Percentiles rank a stretch among this genome's conserved stretches.
Conservation (phyloP, 306 rosid species). For the Prunus salicina region DNA sequence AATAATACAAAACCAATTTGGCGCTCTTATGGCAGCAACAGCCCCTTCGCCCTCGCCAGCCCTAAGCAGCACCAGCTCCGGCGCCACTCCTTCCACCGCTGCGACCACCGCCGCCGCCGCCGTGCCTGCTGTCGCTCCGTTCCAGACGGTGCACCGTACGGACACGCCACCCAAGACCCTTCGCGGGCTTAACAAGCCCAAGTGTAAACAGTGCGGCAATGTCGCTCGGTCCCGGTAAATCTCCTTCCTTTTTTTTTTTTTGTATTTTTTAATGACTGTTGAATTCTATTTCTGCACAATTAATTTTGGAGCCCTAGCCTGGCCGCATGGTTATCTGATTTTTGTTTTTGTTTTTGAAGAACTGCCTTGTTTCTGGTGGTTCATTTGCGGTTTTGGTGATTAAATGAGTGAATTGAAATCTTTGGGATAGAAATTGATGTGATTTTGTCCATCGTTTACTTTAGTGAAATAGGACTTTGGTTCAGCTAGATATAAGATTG, state of each 20-base stretch:
- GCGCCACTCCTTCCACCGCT: neutral
- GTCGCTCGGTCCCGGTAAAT: constrained; percentile 92
- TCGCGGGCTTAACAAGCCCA: constrained; percentile 67
- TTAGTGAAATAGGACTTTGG: too few relatives aligned
- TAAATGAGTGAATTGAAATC: neutral
- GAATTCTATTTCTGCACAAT: too few relatives aligned
- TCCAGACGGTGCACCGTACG: constrained; percentile 28
- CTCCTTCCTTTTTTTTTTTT: neutral
- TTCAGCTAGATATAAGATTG: too few relatives aligned
- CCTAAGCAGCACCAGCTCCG: constrained; percentile 4
- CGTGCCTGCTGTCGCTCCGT: constrained; percentile 11
- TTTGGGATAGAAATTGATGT: neutral
- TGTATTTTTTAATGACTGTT: too few relatives aligned
- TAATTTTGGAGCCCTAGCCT: too few relatives aligned
- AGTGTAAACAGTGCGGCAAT: constrained; percentile 89
- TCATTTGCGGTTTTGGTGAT: neutral
- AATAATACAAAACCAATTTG: neutral
- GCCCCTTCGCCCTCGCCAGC: constrained; percentile 17
- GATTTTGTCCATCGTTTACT: too few relatives aligned
- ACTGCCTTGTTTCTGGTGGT: too few relatives aligned
- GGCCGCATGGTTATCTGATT: neutral
- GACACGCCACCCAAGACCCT: constrained; percentile 60
- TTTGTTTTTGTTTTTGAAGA: too few relatives aligned
- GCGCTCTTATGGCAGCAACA: constrained; percentile 41
- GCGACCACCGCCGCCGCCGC: neutral